These are phyloP conservation scores for Pythium phragmiticola DNA, from an alignment of 352 stramenopile genomes.

Conservation along the genomic window DNA sequence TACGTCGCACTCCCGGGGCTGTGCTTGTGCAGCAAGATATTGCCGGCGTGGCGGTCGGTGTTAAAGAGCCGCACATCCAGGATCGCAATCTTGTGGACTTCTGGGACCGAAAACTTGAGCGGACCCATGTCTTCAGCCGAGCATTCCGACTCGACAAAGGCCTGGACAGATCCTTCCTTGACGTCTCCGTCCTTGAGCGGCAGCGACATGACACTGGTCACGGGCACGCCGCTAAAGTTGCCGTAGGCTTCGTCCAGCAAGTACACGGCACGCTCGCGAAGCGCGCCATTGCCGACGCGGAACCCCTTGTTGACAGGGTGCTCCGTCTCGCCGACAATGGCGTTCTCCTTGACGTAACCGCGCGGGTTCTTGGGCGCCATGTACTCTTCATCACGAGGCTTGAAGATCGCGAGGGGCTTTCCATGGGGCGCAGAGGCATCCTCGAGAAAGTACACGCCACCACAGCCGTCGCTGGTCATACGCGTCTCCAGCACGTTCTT, in stretches of 20 bases:
- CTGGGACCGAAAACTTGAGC: slow-evolving; percentile 78
- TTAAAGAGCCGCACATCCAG: slow-evolving; percentile 89
- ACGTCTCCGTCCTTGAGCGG: slow-evolving; percentile 41
- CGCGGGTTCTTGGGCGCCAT: slow-evolving; percentile 98
- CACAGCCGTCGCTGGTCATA: slow-evolving; percentile 79
- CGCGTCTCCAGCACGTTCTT: slow-evolving; percentile 42
- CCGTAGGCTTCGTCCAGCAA: slow-evolving; percentile 77
- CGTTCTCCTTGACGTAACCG: slow-evolving; percentile 88
- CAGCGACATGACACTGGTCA: slow-evolving; percentile 75
- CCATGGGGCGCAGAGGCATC: slow-evolving; percentile 27
- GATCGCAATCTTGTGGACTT: slow-evolving; percentile 90
- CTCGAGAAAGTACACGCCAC: slow-evolving; percentile 66
- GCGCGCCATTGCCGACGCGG: slow-evolving; percentile 78
- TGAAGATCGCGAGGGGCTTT: slow-evolving; percentile 90
- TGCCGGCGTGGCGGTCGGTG: slow-evolving; percentile 85
- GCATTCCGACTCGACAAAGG: slow-evolving; percentile 77
- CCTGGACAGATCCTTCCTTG: slow-evolving; percentile 87
- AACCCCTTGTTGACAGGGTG: slow-evolving; percentile 87
- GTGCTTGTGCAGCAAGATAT: slow-evolving; percentile 70
- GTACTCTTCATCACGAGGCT: slow-evolving; percentile 98
- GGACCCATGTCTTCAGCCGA: slow-evolving; percentile 88
- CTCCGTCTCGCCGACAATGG: slow-evolving; percentile 73
- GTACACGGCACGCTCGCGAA: slow-evolving; percentile 84
- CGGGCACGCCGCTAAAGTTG: slow-evolving; percentile 81
- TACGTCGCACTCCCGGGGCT: slow-evolving; percentile 59